Percentiles rank a stretch among this genome's conserved stretches.
Evolutionary conservation across 805 yeast species (phyloP).

Genomic region (Candida krabiensis): DNA sequence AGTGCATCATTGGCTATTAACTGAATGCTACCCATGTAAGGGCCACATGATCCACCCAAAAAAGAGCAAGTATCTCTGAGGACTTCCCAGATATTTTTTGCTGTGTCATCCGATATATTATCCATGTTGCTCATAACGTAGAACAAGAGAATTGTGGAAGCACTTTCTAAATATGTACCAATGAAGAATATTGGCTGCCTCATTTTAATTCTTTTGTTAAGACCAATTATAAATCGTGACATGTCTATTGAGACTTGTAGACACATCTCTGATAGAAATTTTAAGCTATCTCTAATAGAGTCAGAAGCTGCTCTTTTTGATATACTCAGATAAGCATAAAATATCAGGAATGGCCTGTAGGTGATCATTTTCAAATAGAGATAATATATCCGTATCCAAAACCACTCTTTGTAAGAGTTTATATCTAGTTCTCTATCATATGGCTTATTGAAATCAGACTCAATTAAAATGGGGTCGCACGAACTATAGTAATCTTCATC

Average conservation of each 20-base stretch:
- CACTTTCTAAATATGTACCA: slow-evolving; percentile 23
- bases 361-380: slow-evolving; percentile 24
- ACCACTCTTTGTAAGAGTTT: slow-evolving; percentile 21
- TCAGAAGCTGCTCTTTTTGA: slow-evolving; percentile 11
- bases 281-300: slow-evolving; percentile 9
- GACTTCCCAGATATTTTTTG: slow-evolving; percentile 21
- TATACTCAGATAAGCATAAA: slow-evolving; percentile 22
- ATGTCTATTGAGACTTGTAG: slow-evolving; percentile 20
- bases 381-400: slow-evolving; percentile 29
- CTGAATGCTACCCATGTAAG: slow-evolving; percentile 20
- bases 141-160: slow-evolving; percentile 22
- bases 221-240: slow-evolving; percentile 18
- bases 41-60: slow-evolving; percentile 22
- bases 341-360: slow-evolving; percentile 26
- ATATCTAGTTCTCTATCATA: slow-evolving; percentile 1
- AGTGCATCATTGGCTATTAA: slow-evolving; percentile 24
- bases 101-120: slow-evolving; percentile 16
- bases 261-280: slow-evolving; percentile 18
- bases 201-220: slow-evolving; percentile 20
- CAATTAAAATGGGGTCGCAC: slow-evolving; percentile 10
- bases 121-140: slow-evolving; percentile 16
- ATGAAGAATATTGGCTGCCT: slow-evolving; percentile 24
- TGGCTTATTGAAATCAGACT: slow-evolving; percentile 4
- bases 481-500: slow-evolving; percentile 19
- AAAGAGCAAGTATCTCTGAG: slow-evolving; percentile 21